Evolutionary conservation across 1,284 basidiomycete genomes (phyloP).

Genomic region (Pseudozyma sp.): DNA sequence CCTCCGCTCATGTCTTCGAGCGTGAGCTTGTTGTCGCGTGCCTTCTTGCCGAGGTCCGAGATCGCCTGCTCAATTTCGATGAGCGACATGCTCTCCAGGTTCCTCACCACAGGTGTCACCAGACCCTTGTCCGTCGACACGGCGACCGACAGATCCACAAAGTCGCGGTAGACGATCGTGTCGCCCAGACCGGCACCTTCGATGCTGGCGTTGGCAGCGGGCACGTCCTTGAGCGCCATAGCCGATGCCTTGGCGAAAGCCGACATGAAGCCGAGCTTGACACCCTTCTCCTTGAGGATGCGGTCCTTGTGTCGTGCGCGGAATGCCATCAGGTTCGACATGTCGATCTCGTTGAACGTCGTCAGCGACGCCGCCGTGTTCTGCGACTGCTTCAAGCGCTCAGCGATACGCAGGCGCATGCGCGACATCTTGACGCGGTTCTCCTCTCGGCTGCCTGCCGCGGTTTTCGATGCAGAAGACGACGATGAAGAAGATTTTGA

Average conservation of each 20-base stretch:
- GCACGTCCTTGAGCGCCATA: constrained; percentile 90
- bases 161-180: constrained; percentile 94
- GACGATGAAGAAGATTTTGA: constrained; percentile 20
- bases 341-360: constrained; percentile 99
- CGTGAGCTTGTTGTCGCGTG: constrained; percentile 91
- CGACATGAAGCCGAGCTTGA: constrained; percentile 99
- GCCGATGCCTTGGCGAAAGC: constrained; percentile 90
- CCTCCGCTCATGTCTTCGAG: constrained; percentile 89
- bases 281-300: constrained; percentile 89
- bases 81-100: constrained; percentile 86
- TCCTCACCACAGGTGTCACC: constrained; percentile 94
- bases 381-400: constrained; percentile 97
- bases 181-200: constrained; percentile 77
- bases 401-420: constrained; percentile 96
- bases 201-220: constrained; percentile 92
- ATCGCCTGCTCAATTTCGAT: constrained; percentile 94
- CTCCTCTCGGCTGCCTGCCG: constrained; percentile 76
- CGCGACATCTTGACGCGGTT: constrained; percentile 76
- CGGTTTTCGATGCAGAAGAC: constrained; percentile 43
- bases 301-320: constrained; percentile 94
- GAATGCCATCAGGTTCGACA: constrained; percentile 94
- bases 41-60: constrained; percentile 89
- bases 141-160: constrained; percentile 76
- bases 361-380: constrained; percentile 96
- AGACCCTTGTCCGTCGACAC: constrained; percentile 97